Conservation (phyloP, 176 grass and related monocot genomes). For the Oryza australiensis region DNA sequence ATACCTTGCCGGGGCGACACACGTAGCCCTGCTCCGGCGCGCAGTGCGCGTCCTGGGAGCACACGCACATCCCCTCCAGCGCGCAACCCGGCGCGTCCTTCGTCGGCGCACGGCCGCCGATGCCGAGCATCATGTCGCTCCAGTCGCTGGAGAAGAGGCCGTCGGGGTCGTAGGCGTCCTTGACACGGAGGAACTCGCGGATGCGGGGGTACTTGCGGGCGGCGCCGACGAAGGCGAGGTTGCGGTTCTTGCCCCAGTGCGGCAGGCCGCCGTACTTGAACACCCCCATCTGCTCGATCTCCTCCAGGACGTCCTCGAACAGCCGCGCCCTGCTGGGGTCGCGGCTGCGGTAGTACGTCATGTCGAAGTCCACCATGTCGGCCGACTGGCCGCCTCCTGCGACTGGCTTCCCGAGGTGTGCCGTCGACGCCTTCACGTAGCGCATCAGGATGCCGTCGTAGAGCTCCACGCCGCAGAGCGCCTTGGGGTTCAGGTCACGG, state of each 20-base stretch:
- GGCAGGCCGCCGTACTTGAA: conserved; percentile 67
- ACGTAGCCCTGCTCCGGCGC: conserved; percentile 58
- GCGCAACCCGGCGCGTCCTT: conserved; percentile 45
- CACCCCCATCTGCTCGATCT: conserved; percentile 84
- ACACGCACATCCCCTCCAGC: conserved; percentile 68
- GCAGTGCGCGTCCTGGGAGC: conserved; percentile 59
- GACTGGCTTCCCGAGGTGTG: conserved; percentile 54
- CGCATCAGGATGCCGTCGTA: conserved; percentile 72
- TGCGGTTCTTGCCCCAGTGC: conserved; percentile 89
- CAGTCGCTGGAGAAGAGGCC: conserved; percentile 68
- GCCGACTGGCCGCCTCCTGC: background rate
- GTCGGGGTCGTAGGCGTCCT: conserved; percentile 44
- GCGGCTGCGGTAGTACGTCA: conserved; percentile 73
- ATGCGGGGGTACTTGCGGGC: conserved; percentile 32
- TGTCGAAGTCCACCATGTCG: conserved; percentile 73
- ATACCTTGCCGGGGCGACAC: conserved; percentile 57
- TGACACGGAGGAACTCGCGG: conserved; percentile 40
- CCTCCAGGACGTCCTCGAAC: conserved; percentile 64
- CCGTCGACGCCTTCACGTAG: conserved; percentile 62
- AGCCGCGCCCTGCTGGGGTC: conserved; percentile 41
- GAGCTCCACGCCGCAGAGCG: conserved; percentile 70
- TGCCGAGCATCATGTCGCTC: conserved; percentile 60
- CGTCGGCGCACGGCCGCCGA: conserved; percentile 28
- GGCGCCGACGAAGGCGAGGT: conserved; percentile 52
- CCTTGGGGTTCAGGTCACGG: conserved; percentile 40